Conservation (phyloP, 2,329 filamentous ascomycete genomes). For the Coniochaeta sp. region DNA sequence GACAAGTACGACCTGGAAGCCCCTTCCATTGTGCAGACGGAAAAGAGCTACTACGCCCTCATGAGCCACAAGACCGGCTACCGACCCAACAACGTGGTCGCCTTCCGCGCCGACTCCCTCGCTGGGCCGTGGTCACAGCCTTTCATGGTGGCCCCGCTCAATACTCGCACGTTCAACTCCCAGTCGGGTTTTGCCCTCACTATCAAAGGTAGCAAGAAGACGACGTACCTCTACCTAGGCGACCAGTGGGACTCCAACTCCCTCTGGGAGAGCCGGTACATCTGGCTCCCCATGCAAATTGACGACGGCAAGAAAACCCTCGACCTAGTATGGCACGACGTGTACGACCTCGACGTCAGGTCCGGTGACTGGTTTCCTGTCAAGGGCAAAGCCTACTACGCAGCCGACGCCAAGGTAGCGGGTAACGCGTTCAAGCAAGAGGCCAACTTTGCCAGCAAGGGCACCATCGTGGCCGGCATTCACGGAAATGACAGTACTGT, state of each 20-base stretch:
- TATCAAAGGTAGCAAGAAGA: constrained; percentile 39
- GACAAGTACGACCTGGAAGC: constrained; percentile 54
- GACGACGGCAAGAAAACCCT: constrained; percentile 44
- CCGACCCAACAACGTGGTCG: constrained; percentile 50
- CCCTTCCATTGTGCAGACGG: constrained; percentile 48
- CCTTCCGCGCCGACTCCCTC: constrained; percentile 43
- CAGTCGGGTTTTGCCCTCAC: constrained; percentile 42
- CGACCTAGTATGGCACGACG: constrained; percentile 43
- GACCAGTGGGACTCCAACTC: constrained; percentile 49
- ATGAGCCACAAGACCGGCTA: constrained; percentile 56
- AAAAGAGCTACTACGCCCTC: constrained; percentile 47
- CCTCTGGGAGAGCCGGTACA: constrained; percentile 49
- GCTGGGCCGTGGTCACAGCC: constrained; percentile 47
- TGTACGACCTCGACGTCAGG: constrained; percentile 47
- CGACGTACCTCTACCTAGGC: constrained; percentile 42
- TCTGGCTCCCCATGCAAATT: constrained; percentile 47
- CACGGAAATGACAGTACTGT: constrained; percentile 47
- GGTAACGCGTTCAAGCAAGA: constrained; percentile 48
- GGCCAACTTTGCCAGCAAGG: constrained; percentile 41
- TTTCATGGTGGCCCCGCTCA: constrained; percentile 41
- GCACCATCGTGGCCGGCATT: constrained; percentile 42
- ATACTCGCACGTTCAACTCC: constrained; percentile 44
- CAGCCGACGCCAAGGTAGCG: constrained; percentile 32
- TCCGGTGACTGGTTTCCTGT: constrained; percentile 40
- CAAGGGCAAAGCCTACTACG: constrained; percentile 38